Evolutionary conservation across 495 filamentous ascomycete species (phyloP).

Genomic region (Talaromyces trachyspermus): DNA sequence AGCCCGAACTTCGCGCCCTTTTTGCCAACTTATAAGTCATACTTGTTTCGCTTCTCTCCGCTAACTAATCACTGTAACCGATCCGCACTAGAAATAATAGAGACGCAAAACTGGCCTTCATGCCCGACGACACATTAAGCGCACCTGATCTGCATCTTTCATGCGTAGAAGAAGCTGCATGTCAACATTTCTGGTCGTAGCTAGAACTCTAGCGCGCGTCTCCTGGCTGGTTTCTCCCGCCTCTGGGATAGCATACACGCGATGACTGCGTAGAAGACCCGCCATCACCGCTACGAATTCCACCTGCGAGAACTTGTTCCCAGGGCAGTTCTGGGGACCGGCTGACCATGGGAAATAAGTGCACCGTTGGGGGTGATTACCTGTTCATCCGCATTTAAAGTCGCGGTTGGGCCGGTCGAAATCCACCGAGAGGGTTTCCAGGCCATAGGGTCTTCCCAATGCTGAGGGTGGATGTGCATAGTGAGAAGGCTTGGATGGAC

Average conservation of each 20-base stretch:
- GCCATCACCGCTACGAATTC: neutral
- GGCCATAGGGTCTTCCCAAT: constrained; percentile 15
- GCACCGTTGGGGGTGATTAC: no score
- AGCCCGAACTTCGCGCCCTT: no score
- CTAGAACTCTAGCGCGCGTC: neutral
- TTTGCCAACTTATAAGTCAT: no score
- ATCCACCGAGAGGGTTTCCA: constrained; percentile 17
- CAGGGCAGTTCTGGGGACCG: neutral
- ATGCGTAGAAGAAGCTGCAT: neutral
- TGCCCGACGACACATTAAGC: neutral
- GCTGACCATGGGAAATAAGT: neutral
- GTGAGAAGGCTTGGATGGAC: neutral
- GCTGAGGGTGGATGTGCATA: constrained; percentile 16
- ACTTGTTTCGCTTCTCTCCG: no score
- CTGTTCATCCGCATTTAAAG: neutral
- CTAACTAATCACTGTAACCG: no score
- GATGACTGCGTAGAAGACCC: neutral
- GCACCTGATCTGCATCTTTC: neutral
- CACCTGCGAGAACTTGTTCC: neutral
- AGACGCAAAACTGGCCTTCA: no score
- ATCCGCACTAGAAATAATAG: no score
- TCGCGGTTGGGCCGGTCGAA: neutral
- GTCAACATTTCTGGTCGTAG: neutral
- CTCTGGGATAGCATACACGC: neutral
- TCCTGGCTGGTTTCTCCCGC: neutral